Evolutionary conservation across 306 rosid species (phyloP), one percentile per base, ranked within the genome.

Genomic region (Begonia loranthoides): DNA sequence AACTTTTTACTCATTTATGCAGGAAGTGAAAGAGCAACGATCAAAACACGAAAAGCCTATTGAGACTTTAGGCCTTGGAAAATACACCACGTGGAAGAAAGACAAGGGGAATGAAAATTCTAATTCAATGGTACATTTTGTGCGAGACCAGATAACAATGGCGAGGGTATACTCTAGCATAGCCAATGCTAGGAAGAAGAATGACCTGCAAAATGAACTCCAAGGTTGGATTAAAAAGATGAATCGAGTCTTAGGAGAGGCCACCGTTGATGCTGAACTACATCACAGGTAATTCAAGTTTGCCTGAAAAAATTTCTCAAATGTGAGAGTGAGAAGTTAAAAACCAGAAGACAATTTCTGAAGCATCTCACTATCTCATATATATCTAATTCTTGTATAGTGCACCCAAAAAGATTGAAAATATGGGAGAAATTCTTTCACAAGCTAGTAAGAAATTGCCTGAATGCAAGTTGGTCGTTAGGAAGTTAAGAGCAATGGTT

Each of bases 81-180:
- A 86, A 70, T 92, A 92, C 79, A 92, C 72, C 81, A 66, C 79
- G 47, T 83, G 99, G 96, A 92, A 94, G 84, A 90, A 69, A 75
- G 94, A 92, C 74, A 67, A 62, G 47, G 93, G 83, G 63, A 78
- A 74, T 58, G 90, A 80, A 56, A 83, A 78, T 66, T 66, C 64
- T 28, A 95, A 86, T 70, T 76, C 80, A 51, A 83, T 74, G 1
- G 85, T 83, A 57, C 84, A 92, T 55, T 66, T 86, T 69, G 76
- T 92, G 80, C 88, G 93, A 57, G 99, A 86, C 68, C 99, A 92
- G 71, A 80, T 74, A 50, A 80, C 83, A 52, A 92, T 92, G 96
- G 94, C 94, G 54, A 82, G 78, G 69, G 95, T 86, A 17, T 92
- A 92, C 70, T 50, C 71, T 70, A 86, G 94, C 61, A 72, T 92